A percentile compares a stretch with the other conserved stretches of the same genome.
Conservation (phyloP, 169 alveolate species). For the Eimeria sp. region DNA sequence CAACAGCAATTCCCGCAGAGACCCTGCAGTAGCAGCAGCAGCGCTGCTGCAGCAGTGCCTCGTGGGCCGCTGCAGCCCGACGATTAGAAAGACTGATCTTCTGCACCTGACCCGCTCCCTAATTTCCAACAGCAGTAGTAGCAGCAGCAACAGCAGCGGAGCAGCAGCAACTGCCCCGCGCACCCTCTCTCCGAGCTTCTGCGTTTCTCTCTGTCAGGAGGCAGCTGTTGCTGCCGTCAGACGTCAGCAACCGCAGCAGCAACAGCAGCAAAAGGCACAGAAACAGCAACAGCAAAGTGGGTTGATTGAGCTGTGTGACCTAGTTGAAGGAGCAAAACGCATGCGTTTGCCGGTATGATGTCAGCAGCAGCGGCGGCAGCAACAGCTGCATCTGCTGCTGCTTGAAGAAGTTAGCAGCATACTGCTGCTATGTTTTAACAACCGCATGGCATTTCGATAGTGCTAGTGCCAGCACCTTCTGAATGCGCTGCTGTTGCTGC, state of each 20-base stretch:
- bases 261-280: conserved; percentile 1
- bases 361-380: background rate
- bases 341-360: background rate
- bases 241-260: conserved; percentile 7
- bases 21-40: conserved; percentile 14
- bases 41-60: conserved; percentile 57
- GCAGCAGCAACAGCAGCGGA: conserved; percentile 29
- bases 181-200: background rate
- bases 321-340: conserved; percentile 10
- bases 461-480: background rate
- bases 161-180: background rate
- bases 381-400: background rate
- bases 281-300: conserved; percentile 12
- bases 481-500: too few species aligned
- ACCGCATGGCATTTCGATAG: too few species aligned
- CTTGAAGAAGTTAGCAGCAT: background rate
- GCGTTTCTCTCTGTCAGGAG: conserved; percentile 49
- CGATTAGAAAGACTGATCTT: background rate
- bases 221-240: conserved; percentile 55
- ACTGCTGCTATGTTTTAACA: background rate
- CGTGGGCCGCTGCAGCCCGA: conserved; percentile 55
- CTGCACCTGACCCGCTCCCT: background rate
- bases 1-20: background rate
- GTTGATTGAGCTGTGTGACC: conserved; percentile 13
- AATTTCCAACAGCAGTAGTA: conserved; percentile 5